Evolutionary conservation across 768 basidiomycete genomes (phyloP).

Genomic region (Termitomyces sp.): DNA sequence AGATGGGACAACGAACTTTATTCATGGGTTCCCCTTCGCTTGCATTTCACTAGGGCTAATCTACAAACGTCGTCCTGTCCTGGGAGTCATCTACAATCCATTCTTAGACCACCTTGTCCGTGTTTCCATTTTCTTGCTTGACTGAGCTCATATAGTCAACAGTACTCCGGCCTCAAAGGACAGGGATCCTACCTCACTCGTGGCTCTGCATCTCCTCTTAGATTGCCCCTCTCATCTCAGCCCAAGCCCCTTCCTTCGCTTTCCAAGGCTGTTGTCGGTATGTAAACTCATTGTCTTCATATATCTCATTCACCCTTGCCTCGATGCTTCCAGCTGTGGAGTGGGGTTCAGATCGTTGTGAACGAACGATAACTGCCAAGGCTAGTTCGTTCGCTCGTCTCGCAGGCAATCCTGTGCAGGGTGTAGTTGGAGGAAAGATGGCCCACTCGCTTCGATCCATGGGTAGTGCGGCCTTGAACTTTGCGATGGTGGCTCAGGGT

Average conservation of each 20-base stretch:
- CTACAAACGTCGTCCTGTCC: conserved; percentile 72
- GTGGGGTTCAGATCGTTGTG: conserved; percentile 81
- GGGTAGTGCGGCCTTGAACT: conserved; percentile 84
- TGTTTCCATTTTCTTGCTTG: background rate
- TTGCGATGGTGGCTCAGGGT: conserved; percentile 83
- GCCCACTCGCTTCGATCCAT: conserved; percentile 78
- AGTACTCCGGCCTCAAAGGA: conserved; percentile 79
- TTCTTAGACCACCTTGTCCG: conserved; percentile 80
- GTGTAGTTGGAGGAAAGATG: conserved; percentile 75
- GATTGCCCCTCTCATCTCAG: conserved; percentile 59
- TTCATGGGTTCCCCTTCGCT: conserved; percentile 82
- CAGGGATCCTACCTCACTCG: conserved; percentile 76
- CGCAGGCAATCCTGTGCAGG: conserved; percentile 63
- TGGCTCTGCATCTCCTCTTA: conserved; percentile 37
- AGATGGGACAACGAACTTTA: conserved; percentile 90
- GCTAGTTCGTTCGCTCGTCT: conserved; percentile 67
- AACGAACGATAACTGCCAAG: conserved; percentile 53
- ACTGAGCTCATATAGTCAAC: background rate
- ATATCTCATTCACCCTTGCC: background rate
- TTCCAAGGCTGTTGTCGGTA: conserved; percentile 70
- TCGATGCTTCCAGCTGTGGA: conserved; percentile 72
- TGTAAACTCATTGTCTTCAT: conserved; percentile 5
- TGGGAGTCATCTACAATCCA: conserved; percentile 93
- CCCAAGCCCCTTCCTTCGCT: conserved; percentile 65
- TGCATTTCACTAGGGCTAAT: conserved; percentile 92